Conservation (phyloP, 768 basidiomycete species). For the Rhodotorula diobovata region DNA sequence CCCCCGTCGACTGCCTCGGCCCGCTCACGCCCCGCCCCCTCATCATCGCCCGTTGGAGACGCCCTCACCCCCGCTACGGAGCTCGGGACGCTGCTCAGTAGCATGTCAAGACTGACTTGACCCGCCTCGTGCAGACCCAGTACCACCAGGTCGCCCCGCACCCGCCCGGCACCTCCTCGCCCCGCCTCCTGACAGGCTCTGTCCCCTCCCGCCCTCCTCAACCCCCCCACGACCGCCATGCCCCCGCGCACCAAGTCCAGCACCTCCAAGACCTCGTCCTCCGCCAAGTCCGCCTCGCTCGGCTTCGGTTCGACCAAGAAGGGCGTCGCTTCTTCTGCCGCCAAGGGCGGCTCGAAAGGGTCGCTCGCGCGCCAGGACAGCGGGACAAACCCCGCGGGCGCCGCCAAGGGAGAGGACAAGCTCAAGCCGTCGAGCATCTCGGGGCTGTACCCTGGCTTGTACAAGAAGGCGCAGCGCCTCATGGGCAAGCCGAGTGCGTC, state of each 20-base stretch:
- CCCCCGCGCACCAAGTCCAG: constrained; percentile 1
- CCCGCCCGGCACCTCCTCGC: no score
- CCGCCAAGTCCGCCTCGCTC: neutral
- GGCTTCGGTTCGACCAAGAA: constrained; percentile 14
- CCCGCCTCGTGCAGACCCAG: no score
- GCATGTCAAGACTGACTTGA: no score
- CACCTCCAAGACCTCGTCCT: neutral
- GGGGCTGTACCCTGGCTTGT: constrained; percentile 56
- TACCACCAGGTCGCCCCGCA: no score
- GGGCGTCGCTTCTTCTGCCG: neutral
- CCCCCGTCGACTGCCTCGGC: no score
- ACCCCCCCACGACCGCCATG: neutral
- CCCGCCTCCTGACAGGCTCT: neutral
- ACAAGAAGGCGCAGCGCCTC: constrained; percentile 53
- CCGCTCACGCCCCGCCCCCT: no score
- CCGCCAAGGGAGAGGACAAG: neutral
- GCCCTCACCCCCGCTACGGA: no score
- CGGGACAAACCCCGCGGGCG: neutral
- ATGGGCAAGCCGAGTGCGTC: constrained; percentile 66
- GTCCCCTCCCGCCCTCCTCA: neutral
- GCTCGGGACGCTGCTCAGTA: no score
- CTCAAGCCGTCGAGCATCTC: neutral
- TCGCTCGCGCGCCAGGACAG: neutral
- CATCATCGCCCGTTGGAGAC: no score
- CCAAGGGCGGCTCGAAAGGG: neutral